A percentile compares a stretch with the other conserved stretches of the same genome.
phyloP scores from a whole-genome alignment of 306 rosid genomes.

The Boehmeria nivea region DNA sequence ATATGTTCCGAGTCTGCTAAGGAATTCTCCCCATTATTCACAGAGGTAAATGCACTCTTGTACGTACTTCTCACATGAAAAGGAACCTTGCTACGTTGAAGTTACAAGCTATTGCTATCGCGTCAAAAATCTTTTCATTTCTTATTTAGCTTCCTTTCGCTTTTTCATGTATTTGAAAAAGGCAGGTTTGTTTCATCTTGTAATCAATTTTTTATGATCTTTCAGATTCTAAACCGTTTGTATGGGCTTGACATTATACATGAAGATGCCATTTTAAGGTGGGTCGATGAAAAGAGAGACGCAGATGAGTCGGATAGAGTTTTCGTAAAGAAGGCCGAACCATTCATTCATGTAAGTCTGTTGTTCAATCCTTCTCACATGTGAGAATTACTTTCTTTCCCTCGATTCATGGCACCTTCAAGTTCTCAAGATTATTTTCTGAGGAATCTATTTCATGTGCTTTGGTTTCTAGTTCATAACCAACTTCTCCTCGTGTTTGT shows the following conservation, averaged over 20 bases:
- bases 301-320: conserved; percentile 81
- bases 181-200: neutral
- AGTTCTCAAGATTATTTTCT: too few species aligned
- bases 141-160: too few species aligned
- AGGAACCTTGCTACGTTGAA: too few species aligned
- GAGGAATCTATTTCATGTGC: too few species aligned
- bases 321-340: conserved; percentile 68
- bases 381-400: too few species aligned
- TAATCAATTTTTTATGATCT: conserved; percentile 3
- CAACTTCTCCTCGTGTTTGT: neutral
- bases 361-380: conserved; percentile 15
- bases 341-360: conserved; percentile 70
- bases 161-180: neutral
- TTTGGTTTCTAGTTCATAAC: neutral
- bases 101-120: too few species aligned
- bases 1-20: conserved; percentile 83
- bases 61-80: too few species aligned
- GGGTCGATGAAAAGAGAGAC: conserved; percentile 80
- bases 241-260: conserved; percentile 64
- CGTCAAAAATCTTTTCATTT: too few species aligned
- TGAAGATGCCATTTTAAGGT: conserved; percentile 86
- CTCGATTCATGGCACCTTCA: too few species aligned
- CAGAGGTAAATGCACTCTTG: conserved; percentile 43
- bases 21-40: conserved; percentile 65
- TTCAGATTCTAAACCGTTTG: conserved; percentile 61